Evolutionary conservation across 192 early-diverging fungal genomes (phyloP), one percentile per base, ranked within the genome.

Genomic region (Rhizoclosmatium globosum): DNA sequence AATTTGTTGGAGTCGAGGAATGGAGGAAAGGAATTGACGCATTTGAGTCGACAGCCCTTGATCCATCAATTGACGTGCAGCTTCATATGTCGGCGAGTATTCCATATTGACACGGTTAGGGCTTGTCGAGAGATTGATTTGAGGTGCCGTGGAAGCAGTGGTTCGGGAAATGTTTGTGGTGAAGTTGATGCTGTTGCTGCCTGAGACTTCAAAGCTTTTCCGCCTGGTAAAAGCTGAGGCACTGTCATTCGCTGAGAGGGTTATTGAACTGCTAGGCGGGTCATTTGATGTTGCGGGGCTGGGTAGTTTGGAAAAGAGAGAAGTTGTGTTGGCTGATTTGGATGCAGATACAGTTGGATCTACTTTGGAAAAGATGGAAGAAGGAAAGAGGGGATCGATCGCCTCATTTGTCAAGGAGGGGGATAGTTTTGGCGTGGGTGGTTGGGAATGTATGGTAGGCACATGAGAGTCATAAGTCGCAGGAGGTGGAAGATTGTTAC

Each of bases 11-110:
- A 74, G 46, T 2, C 72, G 31, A 45, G 72, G 72, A 15, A 74
- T 74, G 38, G 58, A 43, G 43, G 56, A 7, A 15, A 74, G 46
- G 43, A 74, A 74, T 4, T 59, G 58, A 6, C 59, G 72, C 60
- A 74, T 4, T 19, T 15, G 21, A 1, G 72, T 13, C 6, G 9
- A 13, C 50, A 53, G 17, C 17, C 9, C 6, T 0, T 53, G 6
- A 17, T 7, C 50, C 50, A 13, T 7, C 17, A 53, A 17, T 53
- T 53, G 50, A 1, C 50, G 50, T 31, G 31, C 31, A 31, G 31
- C 31, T 31, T 31, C 31, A 31, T 31, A 17, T 53, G 50, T 53
- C 17, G 50, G 6, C 17, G 9, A 53, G 17, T 53, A 17, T 53
- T 53, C 31, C 31, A 31, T 31, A 31, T 31, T 31, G 31, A 31